These are phyloP conservation scores for Davidsoniella virescens DNA, from an alignment of 2,329 filamentous ascomycete genomes.

Conservation along the genomic window DNA sequence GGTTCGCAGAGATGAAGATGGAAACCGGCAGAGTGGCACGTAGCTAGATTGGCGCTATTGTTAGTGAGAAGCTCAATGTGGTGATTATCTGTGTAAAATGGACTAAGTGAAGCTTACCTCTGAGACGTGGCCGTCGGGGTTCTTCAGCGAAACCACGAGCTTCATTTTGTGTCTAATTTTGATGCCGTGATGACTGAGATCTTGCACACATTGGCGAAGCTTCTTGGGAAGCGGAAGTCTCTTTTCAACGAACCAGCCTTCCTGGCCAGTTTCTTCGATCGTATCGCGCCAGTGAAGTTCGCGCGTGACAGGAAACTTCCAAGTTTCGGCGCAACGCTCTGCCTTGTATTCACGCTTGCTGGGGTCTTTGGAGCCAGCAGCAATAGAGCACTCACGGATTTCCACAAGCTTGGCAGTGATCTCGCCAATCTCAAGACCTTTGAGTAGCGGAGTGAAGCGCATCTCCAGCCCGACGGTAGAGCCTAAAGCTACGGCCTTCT, in stretches of 20 bases:
- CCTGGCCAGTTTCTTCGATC: conserved; percentile 50
- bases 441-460: conserved; percentile 72
- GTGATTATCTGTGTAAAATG: not conserved
- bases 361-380: conserved; percentile 26
- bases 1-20: conserved; percentile 89
- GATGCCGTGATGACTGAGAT: conserved; percentile 75
- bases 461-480: conserved; percentile 75
- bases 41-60: conserved; percentile 32
- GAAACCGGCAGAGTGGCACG: conserved; percentile 81
- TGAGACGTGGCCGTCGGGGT: conserved; percentile 80
- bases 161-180: conserved; percentile 88
- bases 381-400: conserved; percentile 48
- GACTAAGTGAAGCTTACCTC: conserved; percentile 39
- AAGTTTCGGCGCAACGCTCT: conserved; percentile 46
- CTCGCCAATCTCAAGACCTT: conserved; percentile 72
- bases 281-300: conserved; percentile 53
- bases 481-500: conserved; percentile 87
- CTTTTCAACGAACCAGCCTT: conserved; percentile 47
- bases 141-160: conserved; percentile 77
- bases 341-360: conserved; percentile 42
- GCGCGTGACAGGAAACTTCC: conserved; percentile 37
- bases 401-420: conserved; percentile 71
- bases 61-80: conserved; percentile 7
- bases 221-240: conserved; percentile 60
- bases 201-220: conserved; percentile 71